These are phyloP conservation scores for Fusarium sp. DNA, from an alignment of 2,329 filamentous ascomycete species.

Conservation along the genomic window DNA sequence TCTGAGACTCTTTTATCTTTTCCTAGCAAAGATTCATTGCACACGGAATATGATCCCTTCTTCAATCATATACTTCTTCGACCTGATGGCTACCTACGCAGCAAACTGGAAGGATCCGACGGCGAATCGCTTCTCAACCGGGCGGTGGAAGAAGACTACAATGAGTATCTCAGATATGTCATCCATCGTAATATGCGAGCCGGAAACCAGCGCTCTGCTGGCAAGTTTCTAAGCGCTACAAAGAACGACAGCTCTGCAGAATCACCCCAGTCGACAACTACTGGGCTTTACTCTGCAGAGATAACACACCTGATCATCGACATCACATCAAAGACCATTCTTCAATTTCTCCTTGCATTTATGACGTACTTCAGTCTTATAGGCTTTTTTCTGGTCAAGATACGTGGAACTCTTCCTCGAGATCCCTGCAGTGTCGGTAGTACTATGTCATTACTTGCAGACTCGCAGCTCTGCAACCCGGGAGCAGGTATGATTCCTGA, in stretches of 20 bases:
- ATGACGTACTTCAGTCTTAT: neutral
- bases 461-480: conserved; percentile 6
- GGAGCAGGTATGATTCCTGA: neutral
- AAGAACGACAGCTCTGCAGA: neutral
- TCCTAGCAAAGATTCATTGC: neutral
- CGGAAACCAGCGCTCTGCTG: neutral
- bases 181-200: neutral
- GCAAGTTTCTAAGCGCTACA: neutral
- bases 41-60: neutral
- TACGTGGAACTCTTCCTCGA: neutral
- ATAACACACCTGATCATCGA: neutral
- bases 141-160: neutral
- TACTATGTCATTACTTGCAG: conserved; percentile 3
- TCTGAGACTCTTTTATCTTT: neutral
- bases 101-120: neutral
- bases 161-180: neutral
- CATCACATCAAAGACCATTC: neutral
- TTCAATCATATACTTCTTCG: neutral
- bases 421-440: conserved; percentile 9
- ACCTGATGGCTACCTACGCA: neutral
- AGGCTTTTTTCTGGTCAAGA: conserved; percentile 1
- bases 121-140: neutral
- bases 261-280: neutral
- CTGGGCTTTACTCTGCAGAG: neutral
- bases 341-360: neutral